Conservation (phyloP, 257 asterid species). For the Capsicum pubescens region DNA sequence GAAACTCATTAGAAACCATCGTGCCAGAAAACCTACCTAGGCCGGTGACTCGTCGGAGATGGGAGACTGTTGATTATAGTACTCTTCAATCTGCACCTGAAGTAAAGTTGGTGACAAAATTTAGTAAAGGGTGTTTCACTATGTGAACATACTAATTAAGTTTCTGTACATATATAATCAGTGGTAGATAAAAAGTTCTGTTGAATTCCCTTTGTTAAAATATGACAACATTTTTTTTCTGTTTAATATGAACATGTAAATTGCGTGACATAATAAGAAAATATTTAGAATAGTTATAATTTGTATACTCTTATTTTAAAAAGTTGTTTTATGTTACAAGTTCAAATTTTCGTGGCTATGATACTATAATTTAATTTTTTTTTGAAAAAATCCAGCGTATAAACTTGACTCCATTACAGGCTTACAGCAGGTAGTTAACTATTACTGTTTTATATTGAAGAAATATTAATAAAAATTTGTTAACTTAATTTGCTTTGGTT, state of each 20-base stretch:
- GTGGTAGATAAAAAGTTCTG: not conserved
- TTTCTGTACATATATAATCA: not conserved
- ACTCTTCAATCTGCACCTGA: conserved; percentile 47
- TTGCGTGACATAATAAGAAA: not conserved
- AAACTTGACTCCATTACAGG: not conserved
- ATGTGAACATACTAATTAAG: conserved; percentile 19
- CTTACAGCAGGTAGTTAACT: not conserved
- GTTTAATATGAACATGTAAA: not conserved
- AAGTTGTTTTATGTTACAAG: not conserved
- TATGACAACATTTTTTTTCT: not conserved
- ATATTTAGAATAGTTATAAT: not conserved
- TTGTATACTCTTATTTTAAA: not conserved
- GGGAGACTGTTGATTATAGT: conserved; percentile 55
- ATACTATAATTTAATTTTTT: too few relatives aligned
- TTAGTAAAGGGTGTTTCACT: conserved; percentile 32
- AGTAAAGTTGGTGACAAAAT: conserved; percentile 19
- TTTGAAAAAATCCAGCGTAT: too few relatives aligned
- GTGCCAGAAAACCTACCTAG: conserved; percentile 87
- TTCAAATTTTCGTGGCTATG: not conserved
- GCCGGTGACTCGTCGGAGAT: conserved; percentile 65
- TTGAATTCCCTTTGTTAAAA: not conserved
- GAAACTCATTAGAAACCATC: conserved; percentile 74
- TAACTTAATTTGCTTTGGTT: not conserved
- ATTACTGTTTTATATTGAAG: not conserved
- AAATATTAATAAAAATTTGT: not conserved